Evolutionary conservation across 345 rosid genomes (phyloP).

Genomic region (Clarkia xantiana): DNA sequence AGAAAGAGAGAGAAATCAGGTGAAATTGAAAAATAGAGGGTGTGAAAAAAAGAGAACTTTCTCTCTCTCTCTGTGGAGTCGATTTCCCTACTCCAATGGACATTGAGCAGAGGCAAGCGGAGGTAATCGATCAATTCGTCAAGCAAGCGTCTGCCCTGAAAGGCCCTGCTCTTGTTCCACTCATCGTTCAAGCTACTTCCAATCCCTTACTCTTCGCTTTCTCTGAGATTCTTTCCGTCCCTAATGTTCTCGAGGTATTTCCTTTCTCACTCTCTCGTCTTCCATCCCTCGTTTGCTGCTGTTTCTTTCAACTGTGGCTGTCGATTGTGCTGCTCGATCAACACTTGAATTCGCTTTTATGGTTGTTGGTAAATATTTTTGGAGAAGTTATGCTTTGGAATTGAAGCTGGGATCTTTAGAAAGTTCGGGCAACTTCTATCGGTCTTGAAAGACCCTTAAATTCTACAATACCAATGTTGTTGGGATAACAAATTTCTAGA

Average conservation of each 20-base stretch:
- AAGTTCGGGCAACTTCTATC: too few species aligned
- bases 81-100: too few species aligned
- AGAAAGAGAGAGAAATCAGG: too few species aligned
- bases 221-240: constrained; percentile 80
- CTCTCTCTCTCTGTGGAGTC: too few species aligned
- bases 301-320: neutral
- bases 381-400: too few species aligned
- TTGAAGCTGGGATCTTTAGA: too few species aligned
- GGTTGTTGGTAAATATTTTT: too few species aligned
- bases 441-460: too few species aligned
- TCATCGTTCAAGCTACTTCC: constrained; percentile 71
- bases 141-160: constrained; percentile 37
- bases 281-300: neutral
- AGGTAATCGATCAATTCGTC: constrained; percentile 50
- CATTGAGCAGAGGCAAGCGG: constrained; percentile 72
- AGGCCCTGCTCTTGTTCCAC: constrained; percentile 37
- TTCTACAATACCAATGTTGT: too few species aligned
- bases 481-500: too few species aligned
- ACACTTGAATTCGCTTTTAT: neutral
- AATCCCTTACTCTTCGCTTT: constrained; percentile 81
- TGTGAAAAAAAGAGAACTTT: too few species aligned
- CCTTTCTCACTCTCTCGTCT: neutral
- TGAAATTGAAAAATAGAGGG: too few species aligned
- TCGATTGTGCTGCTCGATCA: neutral
- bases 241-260: constrained; percentile 36